Percentiles rank a stretch among this genome's conserved stretches.
phyloP scores from a whole-genome alignment of 2,329 filamentous ascomycete genomes.

The Tolypocladium paradoxum region DNA sequence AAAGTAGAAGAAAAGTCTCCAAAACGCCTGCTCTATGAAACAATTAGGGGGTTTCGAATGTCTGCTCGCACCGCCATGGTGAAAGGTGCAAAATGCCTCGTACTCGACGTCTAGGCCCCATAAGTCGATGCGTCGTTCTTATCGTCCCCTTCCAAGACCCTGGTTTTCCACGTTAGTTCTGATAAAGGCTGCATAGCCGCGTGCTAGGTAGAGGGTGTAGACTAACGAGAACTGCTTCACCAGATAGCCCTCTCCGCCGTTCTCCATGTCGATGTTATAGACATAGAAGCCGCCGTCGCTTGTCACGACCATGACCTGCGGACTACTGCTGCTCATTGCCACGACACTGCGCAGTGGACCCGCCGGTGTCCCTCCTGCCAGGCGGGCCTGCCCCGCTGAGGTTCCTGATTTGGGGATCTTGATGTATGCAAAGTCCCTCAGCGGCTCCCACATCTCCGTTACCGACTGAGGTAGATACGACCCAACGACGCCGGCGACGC shows the following conservation, averaged over 20 bases:
- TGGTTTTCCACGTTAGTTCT: slow-evolving; percentile 12
- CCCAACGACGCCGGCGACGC: slow-evolving; percentile 78
- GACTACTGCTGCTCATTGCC: slow-evolving; percentile 87
- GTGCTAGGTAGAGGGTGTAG: neutral
- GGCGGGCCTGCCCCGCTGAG: slow-evolving; percentile 7
- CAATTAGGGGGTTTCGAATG: neutral
- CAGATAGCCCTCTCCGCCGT: slow-evolving; percentile 83
- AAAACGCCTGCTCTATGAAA: neutral
- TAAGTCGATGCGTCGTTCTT: slow-evolving; percentile 40
- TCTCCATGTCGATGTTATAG: slow-evolving; percentile 89
- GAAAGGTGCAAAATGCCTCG: neutral
- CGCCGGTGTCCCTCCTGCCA: slow-evolving; percentile 20
- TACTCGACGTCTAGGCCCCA: slow-evolving; percentile 12
- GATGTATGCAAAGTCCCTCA: slow-evolving; percentile 92
- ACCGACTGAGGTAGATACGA: slow-evolving; percentile 89
- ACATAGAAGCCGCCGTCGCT: slow-evolving; percentile 93
- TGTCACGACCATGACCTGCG: slow-evolving; percentile 96
- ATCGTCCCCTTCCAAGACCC: slow-evolving; percentile 44
- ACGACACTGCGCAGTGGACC: slow-evolving; percentile 77
- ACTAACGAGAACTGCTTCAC: slow-evolving; percentile 89
- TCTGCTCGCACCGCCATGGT: neutral
- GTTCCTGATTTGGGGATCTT: slow-evolving; percentile 61
- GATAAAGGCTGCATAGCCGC: too few relatives aligned
- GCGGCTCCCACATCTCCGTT: slow-evolving; percentile 95
- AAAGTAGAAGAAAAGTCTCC: neutral